Evolutionary conservation across 306 rosid genomes (phyloP), one percentile per base, ranked within the genome.

Genomic region (Bauhinia variegata): DNA sequence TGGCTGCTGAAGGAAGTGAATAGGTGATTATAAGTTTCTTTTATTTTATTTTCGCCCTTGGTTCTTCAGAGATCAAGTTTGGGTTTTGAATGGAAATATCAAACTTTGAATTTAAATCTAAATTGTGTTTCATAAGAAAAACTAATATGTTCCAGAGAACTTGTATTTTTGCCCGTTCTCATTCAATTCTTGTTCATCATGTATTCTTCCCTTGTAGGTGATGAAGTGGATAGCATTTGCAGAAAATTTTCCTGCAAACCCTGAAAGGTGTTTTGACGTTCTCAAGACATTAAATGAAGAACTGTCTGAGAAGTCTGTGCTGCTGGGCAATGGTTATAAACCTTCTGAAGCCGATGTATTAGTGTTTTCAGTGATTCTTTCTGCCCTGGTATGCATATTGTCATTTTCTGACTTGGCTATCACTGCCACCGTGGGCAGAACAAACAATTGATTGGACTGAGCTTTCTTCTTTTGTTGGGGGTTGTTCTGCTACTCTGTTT

Each of bases 311-410:
- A 79, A 75, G 73, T 76, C 95, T 62, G 96, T 90, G 50, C 91
- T 95, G 12, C 57, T 88, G 68, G 97, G 92, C 53, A 73, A 77
- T 54, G 96, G 97, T 68, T 80, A 82, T 60, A 86, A 67, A 71
- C 85, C 84, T 2, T 95, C 95, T 8, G 96, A 73, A 75, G 96
- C 87, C 70, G 97, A 95, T 75, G 77, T 80, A 75, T 36, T 82
- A 48, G 95, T 88, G 76, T 90, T 90, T 83, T 74, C 96, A 15
- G 91, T 54, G 13, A 46, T 89, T 78, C 91, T 88, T 82, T 80
- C 95, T 62, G 76, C 75, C 55, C 75, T 90, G 96, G 99, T 93
- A 86, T 43, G 80, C 70, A 68, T 16, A 60, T 43, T 54, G 17
- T 6, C 52, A 44, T 48, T 46, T 53, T 63, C 58, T 0, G 17